These are phyloP conservation scores for Herpetomonas tarakana DNA, from an alignment of 208 protist species.

Conservation along the genomic window DNA sequence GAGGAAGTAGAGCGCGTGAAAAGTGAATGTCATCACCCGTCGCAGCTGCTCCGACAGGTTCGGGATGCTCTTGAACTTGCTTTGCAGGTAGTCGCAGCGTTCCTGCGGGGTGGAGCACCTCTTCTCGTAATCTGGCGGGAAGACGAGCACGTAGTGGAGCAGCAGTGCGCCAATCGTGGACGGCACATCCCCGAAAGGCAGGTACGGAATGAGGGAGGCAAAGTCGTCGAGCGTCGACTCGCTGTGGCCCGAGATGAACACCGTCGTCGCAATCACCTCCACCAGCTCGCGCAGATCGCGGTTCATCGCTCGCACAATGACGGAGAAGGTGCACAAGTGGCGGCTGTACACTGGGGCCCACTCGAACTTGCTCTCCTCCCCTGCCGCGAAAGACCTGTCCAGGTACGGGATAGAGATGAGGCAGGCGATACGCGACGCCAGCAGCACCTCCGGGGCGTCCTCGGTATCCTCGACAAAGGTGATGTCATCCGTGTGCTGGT, in stretches of 20 bases:
- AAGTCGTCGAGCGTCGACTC: conserved; percentile 60
- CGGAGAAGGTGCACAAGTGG: conserved; percentile 79
- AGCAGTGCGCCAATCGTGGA: conserved; percentile 77
- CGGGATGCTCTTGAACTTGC: conserved; percentile 66
- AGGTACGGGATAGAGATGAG: conserved; percentile 66
- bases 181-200: conserved; percentile 72
- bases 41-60: conserved; percentile 57
- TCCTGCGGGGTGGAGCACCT: conserved; percentile 56
- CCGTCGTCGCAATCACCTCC: conserved; percentile 69
- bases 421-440: conserved; percentile 75
- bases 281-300: conserved; percentile 74
- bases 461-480: neutral
- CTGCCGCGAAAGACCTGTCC: conserved; percentile 1
- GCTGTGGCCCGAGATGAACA: conserved; percentile 66
- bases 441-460: conserved; percentile 44
- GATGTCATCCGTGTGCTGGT: conserved; percentile 7
- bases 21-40: conserved; percentile 77
- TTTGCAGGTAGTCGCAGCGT: conserved; percentile 55
- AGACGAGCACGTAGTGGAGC: conserved; percentile 86
- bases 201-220: conserved; percentile 34
- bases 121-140: conserved; percentile 75
- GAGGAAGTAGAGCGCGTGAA: conserved; percentile 71
- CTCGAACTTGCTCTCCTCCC: conserved; percentile 37
- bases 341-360: conserved; percentile 87
- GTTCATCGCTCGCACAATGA: conserved; percentile 76